Base-by-base conservation (phyloP, 1,139 yeast species). In the Sugiyamaella grinbergsii region DNA sequence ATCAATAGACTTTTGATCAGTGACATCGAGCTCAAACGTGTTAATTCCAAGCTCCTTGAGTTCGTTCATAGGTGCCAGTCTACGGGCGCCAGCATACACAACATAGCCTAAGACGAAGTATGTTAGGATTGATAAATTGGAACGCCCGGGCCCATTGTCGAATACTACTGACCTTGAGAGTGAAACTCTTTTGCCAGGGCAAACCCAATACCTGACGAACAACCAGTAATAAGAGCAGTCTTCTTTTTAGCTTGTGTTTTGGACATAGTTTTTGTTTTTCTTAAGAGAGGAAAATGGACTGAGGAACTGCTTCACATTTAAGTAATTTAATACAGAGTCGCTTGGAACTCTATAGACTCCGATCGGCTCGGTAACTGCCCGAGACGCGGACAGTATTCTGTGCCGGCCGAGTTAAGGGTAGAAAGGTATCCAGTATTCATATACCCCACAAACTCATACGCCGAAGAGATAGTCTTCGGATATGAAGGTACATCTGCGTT, bases 141-240 rank as follows among this genome's bases (percentile, higher is more conserved):
- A n/a, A n/a, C n/a, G n/a, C n/a, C n/a, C n/a, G n/a, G n/a, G n/a
- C n/a, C n/a, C n/a, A n/a, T n/a, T n/a, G n/a, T n/a, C n/a, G n/a
- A n/a, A n/a, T n/a, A n/a, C n/a, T n/a, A 43, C 50, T 42, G 47
- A 40, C 62, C 61, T 53, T 81, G 70, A 16, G 69, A 65, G 13
- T 87, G 83, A 54, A 86, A 73, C 60, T 84, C 89, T 51, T 77
- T 73, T 28, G 91, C 81, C 8, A 84, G 71, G 15, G 82, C 80
- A 62, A 71, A 79, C 3, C 95, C 95, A 57, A 87, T 87, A 8
- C 95, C 95, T 0, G 91, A 83, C 0, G 93, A 84, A 15, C 88
- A 87, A 6, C 95, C 95, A 0, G 95, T 87, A 28, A 87, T 78
- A 39, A 85, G 70, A 1, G 82, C 90, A 28, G 31, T 37, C 18